Evolutionary conservation across 1,139 yeast species (phyloP).

Genomic region (Torulaspora globosa): DNA sequence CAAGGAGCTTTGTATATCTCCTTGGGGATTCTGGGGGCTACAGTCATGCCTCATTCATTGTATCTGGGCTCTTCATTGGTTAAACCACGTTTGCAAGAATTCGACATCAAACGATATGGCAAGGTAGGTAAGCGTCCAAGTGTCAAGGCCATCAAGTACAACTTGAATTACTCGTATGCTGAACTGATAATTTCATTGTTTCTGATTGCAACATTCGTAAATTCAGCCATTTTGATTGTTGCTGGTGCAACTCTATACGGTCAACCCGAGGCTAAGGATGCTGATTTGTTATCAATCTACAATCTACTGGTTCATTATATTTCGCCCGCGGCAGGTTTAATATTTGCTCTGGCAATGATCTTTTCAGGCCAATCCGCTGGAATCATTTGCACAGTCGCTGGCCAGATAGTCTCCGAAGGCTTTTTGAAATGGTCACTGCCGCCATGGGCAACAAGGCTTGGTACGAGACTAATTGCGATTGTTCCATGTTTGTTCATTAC

Average conservation of each 20-base stretch:
- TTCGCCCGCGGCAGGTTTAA: slow-evolving; percentile 87
- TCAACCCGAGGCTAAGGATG: slow-evolving; percentile 68
- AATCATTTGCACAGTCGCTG: slow-evolving; percentile 94
- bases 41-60: slow-evolving; percentile 95
- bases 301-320: slow-evolving; percentile 66
- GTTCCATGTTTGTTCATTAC: slow-evolving; percentile 86
- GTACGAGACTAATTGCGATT: slow-evolving; percentile 81
- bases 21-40: slow-evolving; percentile 91
- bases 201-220: slow-evolving; percentile 79
- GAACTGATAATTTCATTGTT: slow-evolving; percentile 72
- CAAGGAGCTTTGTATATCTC: slow-evolving; percentile 80
- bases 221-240: slow-evolving; percentile 77
- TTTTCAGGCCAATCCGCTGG: slow-evolving; percentile 99
- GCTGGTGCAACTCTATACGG: slow-evolving; percentile 77
- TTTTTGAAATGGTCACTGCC: slow-evolving; percentile 79
- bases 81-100: slow-evolving; percentile 81
- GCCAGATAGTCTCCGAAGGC: slow-evolving; percentile 96
- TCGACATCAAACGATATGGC: slow-evolving; percentile 55
- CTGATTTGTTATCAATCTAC: slow-evolving; percentile 84
- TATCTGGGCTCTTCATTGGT: slow-evolving; percentile 91
- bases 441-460: slow-evolving; percentile 79
- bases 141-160: slow-evolving; percentile 62
- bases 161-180: slow-evolving; percentile 67
- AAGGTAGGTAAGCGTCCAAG: slow-evolving; percentile 49
- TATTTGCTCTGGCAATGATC: slow-evolving; percentile 85